Evolutionary conservation across 345 rosid genomes (phyloP), one percentile per base, ranked within the genome.

Genomic region (Citrus hindsii): DNA sequence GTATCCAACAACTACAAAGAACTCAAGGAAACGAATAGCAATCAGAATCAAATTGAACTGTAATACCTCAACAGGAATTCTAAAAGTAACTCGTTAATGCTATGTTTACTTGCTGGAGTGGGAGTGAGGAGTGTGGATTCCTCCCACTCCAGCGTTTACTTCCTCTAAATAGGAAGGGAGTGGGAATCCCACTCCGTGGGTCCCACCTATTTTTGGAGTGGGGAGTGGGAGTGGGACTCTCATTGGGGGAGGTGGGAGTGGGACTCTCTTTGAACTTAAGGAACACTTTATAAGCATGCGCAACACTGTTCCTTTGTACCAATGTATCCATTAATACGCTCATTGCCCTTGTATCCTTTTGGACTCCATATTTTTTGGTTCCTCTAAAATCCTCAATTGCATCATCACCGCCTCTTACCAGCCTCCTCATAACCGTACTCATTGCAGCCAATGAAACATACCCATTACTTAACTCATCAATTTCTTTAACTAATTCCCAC

Each of bases 321-420:
- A 95, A 86, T 62, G 96, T 92, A 87, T 92, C 98, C 91, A 93
- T 86, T 79, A 95, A 66, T 28, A 66, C 55, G 74, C 88, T 91
- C 91, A 91, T 75, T 69, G 89, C 91, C 77, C 19, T 75, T 21
- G 73, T 69, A 66, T 93, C 90, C 74, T 73, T 85, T 19, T 67
- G 77, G 28, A 92, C 71, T 79, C 94, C 93, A 76, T 85, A 86
- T 9, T 81, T 86, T 73, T 92, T 95, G 65, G 93, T 68, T 55
- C 82, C 82, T 75, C 82, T 75, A 63, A 95, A 93, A 12, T 83
- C 89, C 5, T 90, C 90, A 51, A 91, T 76, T 35, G 98, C 94
- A 76, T 89, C 91, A 22, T 33, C 77, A 68, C 90, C 83, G 3
- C 90, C 88, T 59, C 78, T 90, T 6, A 94, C 95, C 24, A 93